A percentile compares a stretch with the other conserved stretches of the same genome.
Conservation (phyloP, 2,329 filamentous ascomycete species). For the Xylariales sp. region DNA sequence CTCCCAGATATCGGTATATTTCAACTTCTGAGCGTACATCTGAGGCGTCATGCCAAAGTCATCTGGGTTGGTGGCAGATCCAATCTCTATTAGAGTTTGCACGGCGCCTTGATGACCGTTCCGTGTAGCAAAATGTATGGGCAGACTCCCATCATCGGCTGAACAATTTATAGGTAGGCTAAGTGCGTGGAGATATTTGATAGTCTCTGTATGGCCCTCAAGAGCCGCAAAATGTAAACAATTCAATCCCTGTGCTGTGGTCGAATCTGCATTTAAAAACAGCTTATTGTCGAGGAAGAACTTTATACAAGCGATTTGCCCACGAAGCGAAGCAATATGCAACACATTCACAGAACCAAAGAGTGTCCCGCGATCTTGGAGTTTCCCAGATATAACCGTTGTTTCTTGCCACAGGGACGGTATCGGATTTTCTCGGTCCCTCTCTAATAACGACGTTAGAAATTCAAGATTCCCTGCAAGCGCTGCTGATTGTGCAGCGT, state of each 20-base stretch:
- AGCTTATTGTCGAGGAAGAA: slow-evolving; percentile 14
- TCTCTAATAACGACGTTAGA: neutral
- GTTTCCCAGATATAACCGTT: neutral
- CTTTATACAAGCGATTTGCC: neutral
- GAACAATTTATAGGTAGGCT: slow-evolving; percentile 17
- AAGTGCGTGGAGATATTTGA: slow-evolving; percentile 12
- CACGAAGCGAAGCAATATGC: neutral
- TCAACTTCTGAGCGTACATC: slow-evolving; percentile 9
- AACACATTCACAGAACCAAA: neutral
- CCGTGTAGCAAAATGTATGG: slow-evolving; percentile 18
- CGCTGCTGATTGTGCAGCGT: slow-evolving; percentile 17
- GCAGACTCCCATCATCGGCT: slow-evolving; percentile 15
- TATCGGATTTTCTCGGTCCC: neutral
- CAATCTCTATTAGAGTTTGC: neutral
- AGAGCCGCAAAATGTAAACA: slow-evolving; percentile 25
- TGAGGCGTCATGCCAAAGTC: slow-evolving; percentile 13
- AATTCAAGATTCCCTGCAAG: neutral
- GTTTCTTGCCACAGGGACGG: slow-evolving; percentile 3
- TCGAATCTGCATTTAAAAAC: neutral
- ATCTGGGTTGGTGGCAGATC: slow-evolving; percentile 6
- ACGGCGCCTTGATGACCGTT: neutral
- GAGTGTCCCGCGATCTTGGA: too few species aligned
- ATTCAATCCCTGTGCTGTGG: neutral
- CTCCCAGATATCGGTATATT: neutral
- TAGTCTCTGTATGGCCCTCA: neutral